Evolutionary conservation across 2,329 filamentous ascomycete genomes (phyloP), one percentile per base, ranked within the genome.

Genomic region (Epichloe amarillans): DNA sequence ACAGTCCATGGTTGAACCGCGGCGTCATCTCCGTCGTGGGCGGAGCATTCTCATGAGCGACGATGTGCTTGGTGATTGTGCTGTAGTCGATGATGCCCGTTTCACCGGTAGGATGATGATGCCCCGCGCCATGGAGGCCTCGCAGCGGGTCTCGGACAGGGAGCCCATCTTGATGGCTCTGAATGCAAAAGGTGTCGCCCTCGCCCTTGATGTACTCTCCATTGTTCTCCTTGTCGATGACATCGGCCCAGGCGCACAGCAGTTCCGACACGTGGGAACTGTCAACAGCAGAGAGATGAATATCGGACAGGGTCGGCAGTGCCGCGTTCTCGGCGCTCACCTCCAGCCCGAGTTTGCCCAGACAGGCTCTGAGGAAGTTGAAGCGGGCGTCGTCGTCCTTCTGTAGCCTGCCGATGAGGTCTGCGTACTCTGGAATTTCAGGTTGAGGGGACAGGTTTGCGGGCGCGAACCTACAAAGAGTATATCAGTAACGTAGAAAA

Each of bases 1-100:
- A 97, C 1, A 82, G 73, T 51, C 83, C 71, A 61, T 96, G 89
- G 59, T 94, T 86, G 69, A 97, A 97, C 58, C 83, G 83, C 0
- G 90, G 89, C 0, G 89, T 95, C 48, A 84, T 75, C 60, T 86
- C 85, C 3, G 74, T 73, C 5, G 80, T 73, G 0, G 91, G 90
- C 55, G 83, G 78, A 1, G 69, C 69, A 3, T 74, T 71, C 39
- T 88, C 81, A 58, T 96, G 87, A 0, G 85, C 72, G 5, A 90
- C 72, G 21, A 98, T 74, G 15, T 72, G 77, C 66, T 95, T 95
- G 46, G 82, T 69, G 30, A 91, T 69, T 40, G 79, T 74, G 57
- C 80, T 79, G 71, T 91, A 90, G 63, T 95, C 86, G 56, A 86
- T 65, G 55, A 87, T 81, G 57, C 79, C 80, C 52, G 82, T 76